These are phyloP conservation scores for Boletus coccyginus DNA, from an alignment of 768 basidiomycete genomes.

Conservation along the genomic window DNA sequence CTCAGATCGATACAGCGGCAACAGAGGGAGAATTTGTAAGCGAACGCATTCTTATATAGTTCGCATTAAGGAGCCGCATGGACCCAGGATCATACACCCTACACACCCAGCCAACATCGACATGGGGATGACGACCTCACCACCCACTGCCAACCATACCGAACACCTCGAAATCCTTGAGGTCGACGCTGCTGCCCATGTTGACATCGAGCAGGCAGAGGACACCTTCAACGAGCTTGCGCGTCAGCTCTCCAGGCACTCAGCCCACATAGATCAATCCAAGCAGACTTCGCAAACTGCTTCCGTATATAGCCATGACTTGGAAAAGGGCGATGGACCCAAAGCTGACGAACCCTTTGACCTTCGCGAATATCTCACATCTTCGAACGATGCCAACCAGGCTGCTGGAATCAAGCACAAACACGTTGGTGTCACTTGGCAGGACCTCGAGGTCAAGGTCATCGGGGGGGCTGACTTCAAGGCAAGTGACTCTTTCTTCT, in stretches of 20 bases:
- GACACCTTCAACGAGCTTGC: slow-evolving; percentile 55
- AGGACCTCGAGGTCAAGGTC: slow-evolving; percentile 62
- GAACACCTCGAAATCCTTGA: slow-evolving; percentile 21
- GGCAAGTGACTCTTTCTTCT: slow-evolving; percentile 32
- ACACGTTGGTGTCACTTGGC: slow-evolving; percentile 75
- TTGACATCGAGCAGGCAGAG: slow-evolving; percentile 52
- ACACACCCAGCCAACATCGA: slow-evolving; percentile 7
- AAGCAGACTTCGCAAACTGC: slow-evolving; percentile 22
- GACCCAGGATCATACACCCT: background rate
- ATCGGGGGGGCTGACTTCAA: slow-evolving; percentile 55
- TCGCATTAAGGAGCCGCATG: background rate
- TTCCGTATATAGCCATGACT: slow-evolving; percentile 31
- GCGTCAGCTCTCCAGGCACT: slow-evolving; percentile 31
- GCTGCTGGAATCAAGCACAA: slow-evolving; percentile 68
- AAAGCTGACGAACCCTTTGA: slow-evolving; percentile 44
- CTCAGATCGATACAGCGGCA: background rate
- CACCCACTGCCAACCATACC: background rate
- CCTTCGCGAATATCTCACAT: slow-evolving; percentile 64
- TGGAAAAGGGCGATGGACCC: slow-evolving; percentile 41
- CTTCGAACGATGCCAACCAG: slow-evolving; percentile 64
- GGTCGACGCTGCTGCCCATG: slow-evolving; percentile 30
- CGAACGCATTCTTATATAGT: slow-evolving; percentile 15
- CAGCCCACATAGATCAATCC: slow-evolving; percentile 7
- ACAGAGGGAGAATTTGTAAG: slow-evolving; percentile 15
- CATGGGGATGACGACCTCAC: background rate